Evolutionary conservation across 2,329 filamentous ascomycete species (phyloP).

Genomic region (Dryadomyces sulphureus): DNA sequence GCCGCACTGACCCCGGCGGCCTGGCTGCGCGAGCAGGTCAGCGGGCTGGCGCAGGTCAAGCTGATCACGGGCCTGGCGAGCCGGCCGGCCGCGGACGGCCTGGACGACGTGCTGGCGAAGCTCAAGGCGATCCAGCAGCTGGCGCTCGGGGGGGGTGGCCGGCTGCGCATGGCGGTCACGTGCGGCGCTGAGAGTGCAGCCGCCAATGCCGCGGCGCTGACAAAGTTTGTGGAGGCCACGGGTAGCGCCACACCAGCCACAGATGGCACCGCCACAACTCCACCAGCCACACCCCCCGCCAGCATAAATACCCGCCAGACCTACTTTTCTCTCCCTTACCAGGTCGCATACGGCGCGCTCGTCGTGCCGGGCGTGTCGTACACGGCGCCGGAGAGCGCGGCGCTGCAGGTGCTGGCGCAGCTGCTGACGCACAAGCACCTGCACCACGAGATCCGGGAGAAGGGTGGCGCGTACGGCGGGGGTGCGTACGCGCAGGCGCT

Average conservation of each 20-base stretch:
- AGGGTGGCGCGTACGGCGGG: conserved; percentile 90
- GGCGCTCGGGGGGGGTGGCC: conserved; percentile 38
- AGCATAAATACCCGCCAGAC: conserved; percentile 38
- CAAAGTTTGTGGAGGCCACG: conserved; percentile 47
- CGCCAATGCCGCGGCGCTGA: conserved; percentile 56
- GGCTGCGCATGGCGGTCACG: conserved; percentile 72
- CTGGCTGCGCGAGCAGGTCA: conserved; percentile 67
- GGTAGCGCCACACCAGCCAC: background rate
- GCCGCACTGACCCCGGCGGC: conserved; percentile 60
- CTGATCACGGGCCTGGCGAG: conserved; percentile 66
- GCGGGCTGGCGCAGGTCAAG: conserved; percentile 80
- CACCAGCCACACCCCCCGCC: conserved; percentile 14
- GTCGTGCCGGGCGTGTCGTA: conserved; percentile 77
- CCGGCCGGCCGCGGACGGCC: conserved; percentile 46
- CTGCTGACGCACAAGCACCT: conserved; percentile 92
- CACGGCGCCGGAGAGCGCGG: conserved; percentile 56
- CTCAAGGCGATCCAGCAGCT: conserved; percentile 74
- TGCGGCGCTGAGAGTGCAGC: conserved; percentile 62
- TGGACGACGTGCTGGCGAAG: conserved; percentile 64
- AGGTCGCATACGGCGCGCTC: conserved; percentile 86
- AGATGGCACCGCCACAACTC: background rate
- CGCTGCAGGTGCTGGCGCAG: conserved; percentile 78
- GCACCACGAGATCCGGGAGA: conserved; percentile 94
- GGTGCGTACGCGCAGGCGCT: conserved; percentile 71
- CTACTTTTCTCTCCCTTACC: conserved; percentile 89